Evolutionary conservation across 257 asterid species (phyloP), one percentile per base, ranked within the genome.

Genomic region (Ballota nigra): DNA sequence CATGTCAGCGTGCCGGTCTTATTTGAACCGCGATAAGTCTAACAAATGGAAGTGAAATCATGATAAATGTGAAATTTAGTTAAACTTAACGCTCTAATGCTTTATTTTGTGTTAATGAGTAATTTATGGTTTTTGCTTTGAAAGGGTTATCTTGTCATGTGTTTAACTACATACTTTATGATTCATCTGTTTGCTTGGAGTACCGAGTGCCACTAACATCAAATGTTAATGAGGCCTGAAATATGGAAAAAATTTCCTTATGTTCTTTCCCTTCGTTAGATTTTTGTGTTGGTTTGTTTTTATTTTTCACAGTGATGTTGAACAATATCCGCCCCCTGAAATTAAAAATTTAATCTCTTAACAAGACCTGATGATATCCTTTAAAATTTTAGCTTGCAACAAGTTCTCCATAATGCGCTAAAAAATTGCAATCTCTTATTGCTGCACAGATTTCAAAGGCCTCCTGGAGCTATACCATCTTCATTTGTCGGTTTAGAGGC

Each of bases 401-500:
- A n/a, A n/a, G n/a, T n/a, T n/a, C n/a, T n/a, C n/a, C n/a, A n/a
- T n/a, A n/a, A 29, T 59, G 26, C 6, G 22, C 64, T 73, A 19
- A 62, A 33, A 26, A 26, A 23, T 20, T 71, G 20, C 64, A 5
- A 26, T 67, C 63, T 22, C 63, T 41, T 68, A 23, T 53, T 45
- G 40, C 74, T 68, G 64, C 70, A 65, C 84, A 91, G 96, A 77
- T 91, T 94, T 82, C 97, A 91, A 63, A 86, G 99, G 84, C 97
- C 97, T 68, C 71, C 87, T 26, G 97, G 97, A 66, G 86, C 85
- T 53, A 86, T 91, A 75, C 84, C 96, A 61, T 94, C 99, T 36
- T 89, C 99, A n/a, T 83, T 82, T 75, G 70, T 92, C 79, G 97
- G 97, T n/a, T 72, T 86, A 63, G 97, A 92, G 73, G 89, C 96